Percentiles rank a stretch among this genome's conserved stretches.
phyloP scores from a whole-genome alignment of 495 filamentous ascomycete genomes.

The Hyaloscypha variabilis region DNA sequence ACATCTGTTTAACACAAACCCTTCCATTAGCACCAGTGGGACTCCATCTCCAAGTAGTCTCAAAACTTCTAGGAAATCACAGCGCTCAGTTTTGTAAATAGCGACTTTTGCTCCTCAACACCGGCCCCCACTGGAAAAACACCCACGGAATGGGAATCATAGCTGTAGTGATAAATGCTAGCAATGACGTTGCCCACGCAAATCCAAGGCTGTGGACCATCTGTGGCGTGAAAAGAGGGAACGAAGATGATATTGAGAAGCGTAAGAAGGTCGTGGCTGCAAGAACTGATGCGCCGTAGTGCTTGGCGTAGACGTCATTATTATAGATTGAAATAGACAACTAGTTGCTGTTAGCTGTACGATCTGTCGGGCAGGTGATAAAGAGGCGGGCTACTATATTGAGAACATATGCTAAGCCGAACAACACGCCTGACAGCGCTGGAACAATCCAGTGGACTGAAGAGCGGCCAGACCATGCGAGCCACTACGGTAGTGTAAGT shows the following conservation, averaged over 20 bases:
- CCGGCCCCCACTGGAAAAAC: slow-evolving; percentile 16
- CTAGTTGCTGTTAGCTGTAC: neutral
- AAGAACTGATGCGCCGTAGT: slow-evolving; percentile 60
- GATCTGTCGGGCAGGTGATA: neutral
- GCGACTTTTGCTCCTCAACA: slow-evolving; percentile 13
- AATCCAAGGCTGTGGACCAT: slow-evolving; percentile 45
- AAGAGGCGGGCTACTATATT: slow-evolving; percentile 2
- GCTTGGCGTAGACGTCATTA: slow-evolving; percentile 57
- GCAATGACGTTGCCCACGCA: slow-evolving; percentile 59
- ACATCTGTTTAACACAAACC: neutral
- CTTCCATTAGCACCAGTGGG: neutral
- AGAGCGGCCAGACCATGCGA: slow-evolving; percentile 44
- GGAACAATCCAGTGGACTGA: slow-evolving; percentile 47
- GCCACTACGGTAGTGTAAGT: slow-evolving; percentile 14
- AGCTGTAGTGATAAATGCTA: slow-evolving; percentile 58
- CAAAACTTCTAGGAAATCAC: neutral
- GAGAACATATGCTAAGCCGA: slow-evolving; percentile 38
- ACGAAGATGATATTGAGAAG: slow-evolving; percentile 62
- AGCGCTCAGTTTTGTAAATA: slow-evolving; percentile 10
- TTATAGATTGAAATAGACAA: slow-evolving; percentile 43
- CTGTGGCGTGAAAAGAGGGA: slow-evolving; percentile 64
- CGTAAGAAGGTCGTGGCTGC: slow-evolving; percentile 66
- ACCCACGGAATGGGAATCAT: slow-evolving; percentile 55
- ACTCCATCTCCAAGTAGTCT: neutral
- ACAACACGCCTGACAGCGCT: slow-evolving; percentile 55